Percentiles rank a stretch among this genome's conserved stretches.
These are phyloP conservation scores for Monilinia aucupariae DNA, from an alignment of 2,329 filamentous ascomycete genomes.

Conservation along the genomic window DNA sequence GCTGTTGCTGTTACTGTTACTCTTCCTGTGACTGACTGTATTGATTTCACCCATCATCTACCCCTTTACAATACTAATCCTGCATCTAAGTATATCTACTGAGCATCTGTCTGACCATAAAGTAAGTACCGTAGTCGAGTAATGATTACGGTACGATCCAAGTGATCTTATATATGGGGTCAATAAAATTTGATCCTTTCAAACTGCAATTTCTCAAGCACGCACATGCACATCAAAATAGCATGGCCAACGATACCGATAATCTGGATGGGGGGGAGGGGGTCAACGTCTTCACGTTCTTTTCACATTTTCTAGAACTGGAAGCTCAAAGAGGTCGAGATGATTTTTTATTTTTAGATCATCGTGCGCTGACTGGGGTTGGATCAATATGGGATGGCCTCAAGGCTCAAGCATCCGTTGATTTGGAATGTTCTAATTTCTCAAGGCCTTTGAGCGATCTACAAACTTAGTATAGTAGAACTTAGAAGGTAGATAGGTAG, in stretches of 20 bases:
- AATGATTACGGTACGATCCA: background rate
- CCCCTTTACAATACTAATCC: no score
- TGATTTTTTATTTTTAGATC: slow-evolving; percentile 2
- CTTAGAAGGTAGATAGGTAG: no score
- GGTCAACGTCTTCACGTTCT: background rate
- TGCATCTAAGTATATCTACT: background rate
- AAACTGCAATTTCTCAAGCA: slow-evolving; percentile 8
- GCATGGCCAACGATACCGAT: slow-evolving; percentile 7
- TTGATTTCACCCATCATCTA: no score
- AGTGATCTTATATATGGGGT: background rate
- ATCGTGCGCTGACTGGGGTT: background rate
- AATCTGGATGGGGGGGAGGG: background rate
- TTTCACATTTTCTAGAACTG: no score
- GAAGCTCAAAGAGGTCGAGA: background rate
- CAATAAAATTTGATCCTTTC: slow-evolving; percentile 6
- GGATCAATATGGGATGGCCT: no score
- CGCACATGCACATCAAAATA: no score
- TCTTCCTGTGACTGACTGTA: no score
- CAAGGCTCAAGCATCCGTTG: background rate
- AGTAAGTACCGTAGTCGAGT: no score
- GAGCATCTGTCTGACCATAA: background rate
- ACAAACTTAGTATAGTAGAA: no score
- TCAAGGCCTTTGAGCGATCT: background rate
- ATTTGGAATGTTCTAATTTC: slow-evolving; percentile 8
- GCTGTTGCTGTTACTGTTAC: no score